Evolutionary conservation across 805 yeast species (phyloP), one percentile per base, ranked within the genome.

Genomic region (Candida pseudoglaebosa): DNA sequence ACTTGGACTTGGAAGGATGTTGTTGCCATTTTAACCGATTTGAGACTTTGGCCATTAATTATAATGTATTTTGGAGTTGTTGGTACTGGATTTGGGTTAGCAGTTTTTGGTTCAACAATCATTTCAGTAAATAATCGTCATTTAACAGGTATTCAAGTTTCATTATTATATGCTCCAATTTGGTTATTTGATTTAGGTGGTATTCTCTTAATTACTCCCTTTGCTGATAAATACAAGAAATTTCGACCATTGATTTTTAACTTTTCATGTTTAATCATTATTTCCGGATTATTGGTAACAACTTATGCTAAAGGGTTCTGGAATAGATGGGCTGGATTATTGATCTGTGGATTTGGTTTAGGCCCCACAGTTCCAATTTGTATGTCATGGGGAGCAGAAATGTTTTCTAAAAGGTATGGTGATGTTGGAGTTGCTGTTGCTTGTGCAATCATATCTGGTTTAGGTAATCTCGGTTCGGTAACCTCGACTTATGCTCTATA

Each of bases 51-150:
- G 89, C 91, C 95, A 1, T 60, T 87, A 43, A 66, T 85, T 32
- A 67, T 87, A 62, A 86, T 86, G 95, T 86, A 86, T 61, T 87
- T 86, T 57, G 95, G 95, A 13, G 95, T 84, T 14, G 95, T 86
- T 16, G 95, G 95, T 32, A 78, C 86, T 10, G 95, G 95, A 1
- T 80, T 73, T 52, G 95, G 95, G 21, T 65, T 86, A 34, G 88
- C 88, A 19, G 90, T 82, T 14, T 86, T 82, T 59, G 95, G 89
- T 4, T 80, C 95, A 3, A 79, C 90, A 7, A 75, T 86, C 48
- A 81, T 86, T 49, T 60, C 70, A 34, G 73, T 75, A 4, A 78
- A 81, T 45, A 78, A 84, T 54, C 80, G 90, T 2, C 47, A 54
- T 4, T 65, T 83, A 45, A 61, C 78, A 2, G 77, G 86, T 2